A percentile compares a stretch with the other conserved stretches of the same genome.
These are phyloP conservation scores for Macrophomina tecta DNA, from an alignment of 2,329 filamentous ascomycete genomes.

Conservation along the genomic window DNA sequence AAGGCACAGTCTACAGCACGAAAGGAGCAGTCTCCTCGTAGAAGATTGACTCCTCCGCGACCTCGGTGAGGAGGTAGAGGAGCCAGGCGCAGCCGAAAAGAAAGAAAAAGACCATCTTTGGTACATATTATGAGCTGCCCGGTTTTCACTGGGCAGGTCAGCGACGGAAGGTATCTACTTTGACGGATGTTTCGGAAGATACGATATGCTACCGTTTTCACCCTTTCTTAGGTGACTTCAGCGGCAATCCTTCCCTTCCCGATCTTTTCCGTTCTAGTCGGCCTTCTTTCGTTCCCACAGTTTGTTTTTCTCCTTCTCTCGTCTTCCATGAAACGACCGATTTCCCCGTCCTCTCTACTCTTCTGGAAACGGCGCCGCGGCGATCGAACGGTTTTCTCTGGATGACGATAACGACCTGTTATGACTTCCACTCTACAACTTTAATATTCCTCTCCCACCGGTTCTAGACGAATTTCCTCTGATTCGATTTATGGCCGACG, in stretches of 20 bases:
- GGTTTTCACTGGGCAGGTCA: not conserved
- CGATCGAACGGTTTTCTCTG: slow-evolving; percentile 7
- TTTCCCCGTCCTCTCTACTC: not conserved
- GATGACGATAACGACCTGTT: slow-evolving; percentile 15
- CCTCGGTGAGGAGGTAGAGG: slow-evolving; percentile 23
- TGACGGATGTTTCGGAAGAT: not conserved
- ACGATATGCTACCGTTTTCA: not conserved
- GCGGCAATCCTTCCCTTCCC: not conserved
- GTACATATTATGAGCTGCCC: slow-evolving; percentile 16
- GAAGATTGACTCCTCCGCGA: slow-evolving; percentile 22
- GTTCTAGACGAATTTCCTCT: slow-evolving; percentile 7
- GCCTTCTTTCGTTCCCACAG: not conserved
- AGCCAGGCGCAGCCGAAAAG: not conserved
- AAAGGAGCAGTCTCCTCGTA: slow-evolving; percentile 11
- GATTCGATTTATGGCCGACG: not conserved
- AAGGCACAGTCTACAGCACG: not conserved
- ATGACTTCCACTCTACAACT: not conserved
- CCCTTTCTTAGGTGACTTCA: not conserved
- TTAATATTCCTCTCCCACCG: not conserved
- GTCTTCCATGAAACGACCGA: not conserved
- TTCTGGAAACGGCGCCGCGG: slow-evolving; percentile 1
- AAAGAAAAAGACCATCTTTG: slow-evolving; percentile 22
- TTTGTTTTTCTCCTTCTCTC: slow-evolving; percentile 3
- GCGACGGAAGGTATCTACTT: not conserved
- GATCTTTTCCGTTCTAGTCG: not conserved